Base-by-base conservation (phyloP, 805 yeast species). In the Candida morakotiae region DNA sequence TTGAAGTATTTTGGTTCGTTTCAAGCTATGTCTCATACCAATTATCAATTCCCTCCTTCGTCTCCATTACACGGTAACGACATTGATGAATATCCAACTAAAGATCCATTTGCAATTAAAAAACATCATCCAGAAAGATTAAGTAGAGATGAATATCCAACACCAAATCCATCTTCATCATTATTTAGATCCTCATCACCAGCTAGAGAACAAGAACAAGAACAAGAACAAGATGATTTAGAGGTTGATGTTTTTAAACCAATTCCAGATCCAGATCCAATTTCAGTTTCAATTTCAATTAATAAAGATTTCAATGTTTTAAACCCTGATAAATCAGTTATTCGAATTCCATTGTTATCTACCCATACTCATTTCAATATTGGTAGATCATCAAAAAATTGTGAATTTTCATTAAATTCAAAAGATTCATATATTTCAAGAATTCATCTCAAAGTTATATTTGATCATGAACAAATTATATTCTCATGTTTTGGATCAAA, bases 401-500 rank as follows among this genome's bases (percentile, higher is more conserved):
- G 83, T 35, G 79, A 74, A 35, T 75, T 64, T 58, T 53, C 62
- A 59, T 50, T 79, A 52, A 56, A 71, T 54, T 47, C 69, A 2
- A 57, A 60, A 13, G 75, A 74, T 54, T 78, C 75, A 52, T 69
- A 70, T 27, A 75, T 86, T 16, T 83, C 93, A 10, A 74, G 95
- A 35, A 68, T 70, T 9, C 95, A 86, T 57, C 69, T 81, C 35
- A 58, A 63, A 11, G 51, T 83, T 2, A 62, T 70, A 18, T 79
- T 73, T 52, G 48, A 64, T 1, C 52, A 51, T 3, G 55, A 56
- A 9, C 62, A 73, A 23, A 56, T 87, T 31, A 64, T 61, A 11
- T 55, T 91, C 35, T 73, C 73, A 31, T 91, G 97, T 58, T 57
- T 78, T 38, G 97, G 98, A 3, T 75, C 79, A 61, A 91, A 91